Percentiles rank a stretch among this genome's conserved stretches.
phyloP scores from a whole-genome alignment of 2,329 filamentous ascomycete species.

The Teratosphaeria pseudoeucalypti region DNA sequence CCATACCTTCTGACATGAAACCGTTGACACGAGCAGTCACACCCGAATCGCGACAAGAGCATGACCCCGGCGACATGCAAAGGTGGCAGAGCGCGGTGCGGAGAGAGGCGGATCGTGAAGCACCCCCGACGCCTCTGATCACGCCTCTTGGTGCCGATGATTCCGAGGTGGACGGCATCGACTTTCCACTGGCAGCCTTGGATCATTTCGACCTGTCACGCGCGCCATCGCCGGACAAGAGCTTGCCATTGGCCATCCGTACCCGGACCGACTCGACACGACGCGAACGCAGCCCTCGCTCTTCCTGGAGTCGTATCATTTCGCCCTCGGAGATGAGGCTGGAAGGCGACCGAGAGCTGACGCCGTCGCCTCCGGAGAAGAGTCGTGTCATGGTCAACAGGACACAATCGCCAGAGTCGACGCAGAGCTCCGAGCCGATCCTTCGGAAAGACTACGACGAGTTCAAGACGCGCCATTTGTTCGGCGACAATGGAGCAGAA shows the following conservation, averaged over 20 bases:
- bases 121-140: neutral
- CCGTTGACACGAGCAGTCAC: neutral
- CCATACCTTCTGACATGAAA: conserved; percentile 2
- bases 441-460: conserved; percentile 9
- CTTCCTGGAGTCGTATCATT: neutral
- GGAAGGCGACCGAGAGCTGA: neutral
- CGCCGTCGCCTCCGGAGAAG: neutral
- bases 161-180: neutral
- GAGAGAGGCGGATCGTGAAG: neutral
- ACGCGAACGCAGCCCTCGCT: neutral
- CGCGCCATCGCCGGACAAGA: neutral
- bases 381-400: neutral
- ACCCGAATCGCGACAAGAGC: neutral
- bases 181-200: neutral
- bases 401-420: neutral
- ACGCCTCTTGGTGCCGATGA: neutral
- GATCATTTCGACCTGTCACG: neutral
- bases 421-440: neutral
- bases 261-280: neutral
- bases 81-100: neutral
- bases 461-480: conserved; percentile 12
- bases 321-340: neutral
- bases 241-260: neutral
- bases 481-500: conserved; percentile 1
- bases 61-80: neutral